Base-by-base conservation (phyloP, 1,284 basidiomycete genomes). In the Papiliotrema laurentii region DNA sequence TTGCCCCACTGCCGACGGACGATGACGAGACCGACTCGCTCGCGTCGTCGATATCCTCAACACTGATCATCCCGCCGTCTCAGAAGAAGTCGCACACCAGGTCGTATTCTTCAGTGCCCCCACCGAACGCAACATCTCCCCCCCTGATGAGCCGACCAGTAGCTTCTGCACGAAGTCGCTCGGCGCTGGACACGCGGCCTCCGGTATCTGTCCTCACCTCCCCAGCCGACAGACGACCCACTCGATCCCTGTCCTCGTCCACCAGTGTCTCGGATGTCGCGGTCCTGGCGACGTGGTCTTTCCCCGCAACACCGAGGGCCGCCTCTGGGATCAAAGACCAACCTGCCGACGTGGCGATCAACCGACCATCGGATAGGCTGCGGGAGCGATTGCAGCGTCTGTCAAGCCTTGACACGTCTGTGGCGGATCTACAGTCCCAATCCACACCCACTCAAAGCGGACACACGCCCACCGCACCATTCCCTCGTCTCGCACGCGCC, bases 271-370 rank as follows among this genome's bases (percentile, higher is more conserved):
- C 49, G 10, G 51, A 58, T 30, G 49, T 58, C 3, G 53, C 50
- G 5, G 56, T 58, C 7, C 28, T 58, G 28, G 56, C 56, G 5
- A 55, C 47, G 2, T 58, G 56, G 56, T 46, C 56, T 10, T 58
- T 58, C 44, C 55, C 55, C n/a, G 5, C 43, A 16, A 43, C 36
- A 4, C 44, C 51, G 4, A n/a, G n/a, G n/a, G n/a, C n/a, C n/a
- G n/a, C n/a, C n/a, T 25, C 42, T 28, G 35, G 33, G 34, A 14
- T 7, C 26, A 18, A 24, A 30, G 28, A 22, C 16, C 1, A 18
- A 27, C 36, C 34, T 4, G 14, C 6, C 2, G 21, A 27, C 5
- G 11, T 14, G 21, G 18, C 19, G 33, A 36, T 9, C 27, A 36
- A n/a, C 6, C 33, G 31, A 38, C 31, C 48, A 7, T 51, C 49